These are phyloP conservation scores for Leptographium procerum DNA, from an alignment of 2,329 filamentous ascomycete genomes.

Conservation along the genomic window DNA sequence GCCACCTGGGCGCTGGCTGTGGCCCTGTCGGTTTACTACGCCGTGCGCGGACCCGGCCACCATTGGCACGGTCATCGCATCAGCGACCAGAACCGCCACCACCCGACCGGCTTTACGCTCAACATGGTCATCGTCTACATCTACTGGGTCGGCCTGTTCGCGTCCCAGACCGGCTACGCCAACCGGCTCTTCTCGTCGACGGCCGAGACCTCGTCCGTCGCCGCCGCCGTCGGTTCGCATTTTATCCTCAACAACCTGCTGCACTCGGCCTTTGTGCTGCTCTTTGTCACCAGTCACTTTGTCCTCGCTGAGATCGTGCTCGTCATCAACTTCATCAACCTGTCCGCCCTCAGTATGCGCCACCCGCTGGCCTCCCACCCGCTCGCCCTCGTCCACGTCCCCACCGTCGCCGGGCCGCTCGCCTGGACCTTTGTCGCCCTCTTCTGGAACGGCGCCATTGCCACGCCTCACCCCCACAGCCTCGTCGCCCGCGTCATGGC, in stretches of 20 bases:
- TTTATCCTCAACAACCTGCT: conserved; percentile 81
- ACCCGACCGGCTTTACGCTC: conserved; percentile 63
- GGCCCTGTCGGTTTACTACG: conserved; percentile 64
- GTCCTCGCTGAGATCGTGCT: conserved; percentile 65
- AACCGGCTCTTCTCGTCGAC: conserved; percentile 14
- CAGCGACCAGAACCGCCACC: conserved; percentile 60
- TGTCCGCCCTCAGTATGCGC: conserved; percentile 68
- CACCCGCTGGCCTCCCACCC: conserved; percentile 55
- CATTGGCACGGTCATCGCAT: conserved; percentile 56
- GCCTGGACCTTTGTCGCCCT: conserved; percentile 80
- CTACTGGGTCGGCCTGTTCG: conserved; percentile 53
- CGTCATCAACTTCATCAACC: conserved; percentile 71
- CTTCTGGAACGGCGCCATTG: conserved; percentile 82
- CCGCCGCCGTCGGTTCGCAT: conserved; percentile 69
- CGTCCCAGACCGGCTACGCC: neutral
- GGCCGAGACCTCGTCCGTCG: conserved; percentile 40
- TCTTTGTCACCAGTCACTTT: conserved; percentile 70
- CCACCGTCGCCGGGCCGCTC: conserved; percentile 65
- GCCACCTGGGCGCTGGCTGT: conserved; percentile 66
- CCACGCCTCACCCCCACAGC: conserved; percentile 55
- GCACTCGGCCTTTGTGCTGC: conserved; percentile 69
- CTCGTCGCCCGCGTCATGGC: conserved; percentile 67
- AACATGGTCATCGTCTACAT: conserved; percentile 54
- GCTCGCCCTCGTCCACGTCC: conserved; percentile 54
- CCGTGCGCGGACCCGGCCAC: conserved; percentile 55